Base-by-base conservation (phyloP, 768 basidiomycete genomes). In the Leccinum olivaceopallidum region DNA sequence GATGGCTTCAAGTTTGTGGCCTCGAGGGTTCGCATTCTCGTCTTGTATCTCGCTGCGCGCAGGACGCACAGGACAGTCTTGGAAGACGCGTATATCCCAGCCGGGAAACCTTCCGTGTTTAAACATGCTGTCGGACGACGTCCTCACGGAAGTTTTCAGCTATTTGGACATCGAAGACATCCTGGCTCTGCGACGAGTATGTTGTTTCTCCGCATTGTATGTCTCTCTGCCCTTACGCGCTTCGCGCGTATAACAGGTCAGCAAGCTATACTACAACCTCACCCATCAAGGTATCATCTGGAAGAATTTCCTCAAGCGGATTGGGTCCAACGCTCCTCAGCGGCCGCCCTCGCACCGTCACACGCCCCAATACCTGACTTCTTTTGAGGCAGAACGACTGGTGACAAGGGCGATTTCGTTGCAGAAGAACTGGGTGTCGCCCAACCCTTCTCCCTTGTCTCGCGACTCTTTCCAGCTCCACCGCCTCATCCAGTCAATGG, bases 211-310 rank as follows among this genome's bases (percentile, higher is more conserved):
- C 58, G 12, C 47, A 10, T 18, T 12, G 18, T 18, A 18, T 18
- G 26, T 22, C 6, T 18, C 34, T 34, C 37, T 1, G 12, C 36
- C 22, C 50, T 66, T 2, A 59, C 49, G 37, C 22, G 9, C 22
- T 52, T 66, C 2, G 58, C 49, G 37, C 22, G 9, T 26, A 50
- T 26, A 8, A 32, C 32, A 88, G 89, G 83, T 85, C 32, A 83
- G 79, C 76, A 85, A 79, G 64, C 68, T 79, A 4, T 85, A 85
- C 65, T 88, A 82, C 65, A 71, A 84, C 32, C 77, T 90, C 60
- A 88, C 87, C 0, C 85, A 89, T 59, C 83, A 89, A 63, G 82
- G 87, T 18, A 73, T 83, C 51, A 84, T 89, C 44, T 90, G 89
- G 89, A 87, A 85, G 69, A 81, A 82, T 18, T 83, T 87, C 61